Percentiles rank a stretch among this genome's conserved stretches.
These are phyloP conservation scores for Mariannaea sp. DNA, from an alignment of 2,329 filamentous ascomycete genomes.

Conservation along the genomic window DNA sequence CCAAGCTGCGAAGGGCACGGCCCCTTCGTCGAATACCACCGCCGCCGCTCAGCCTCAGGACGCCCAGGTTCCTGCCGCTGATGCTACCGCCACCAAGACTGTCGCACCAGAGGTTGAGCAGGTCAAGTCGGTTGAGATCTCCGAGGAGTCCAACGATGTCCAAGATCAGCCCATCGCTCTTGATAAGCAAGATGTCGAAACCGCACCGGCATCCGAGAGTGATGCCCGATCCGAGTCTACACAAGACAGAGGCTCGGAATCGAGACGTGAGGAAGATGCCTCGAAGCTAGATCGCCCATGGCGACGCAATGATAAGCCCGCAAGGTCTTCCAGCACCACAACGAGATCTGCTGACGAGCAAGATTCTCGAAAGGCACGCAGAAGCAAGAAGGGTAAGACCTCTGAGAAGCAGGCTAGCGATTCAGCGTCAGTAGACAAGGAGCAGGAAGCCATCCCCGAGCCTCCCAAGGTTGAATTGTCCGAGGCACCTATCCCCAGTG, in stretches of 20 bases:
- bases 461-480: conserved; percentile 68
- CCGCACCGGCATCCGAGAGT: conserved; percentile 44
- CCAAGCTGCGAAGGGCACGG: conserved; percentile 78
- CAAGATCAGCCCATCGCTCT: conserved; percentile 29
- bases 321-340: conserved; percentile 64
- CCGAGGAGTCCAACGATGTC: conserved; percentile 32
- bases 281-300: conserved; percentile 47
- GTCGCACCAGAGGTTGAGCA: conserved; percentile 30
- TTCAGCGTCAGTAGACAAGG: conserved; percentile 61
- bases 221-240: conserved; percentile 44
- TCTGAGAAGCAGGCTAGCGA: conserved; percentile 50
- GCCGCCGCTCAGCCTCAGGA: conserved; percentile 34
- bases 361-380: conserved; percentile 52
- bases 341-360: conserved; percentile 70
- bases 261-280: conserved; percentile 47
- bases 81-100: conserved; percentile 38
- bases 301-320: conserved; percentile 53
- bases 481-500: conserved; percentile 78
- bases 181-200: conserved; percentile 45
- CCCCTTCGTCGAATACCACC: conserved; percentile 40
- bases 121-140: conserved; percentile 34
- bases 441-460: conserved; percentile 50
- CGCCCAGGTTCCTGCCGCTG: conserved; percentile 35
- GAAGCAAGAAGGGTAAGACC: conserved; percentile 64
- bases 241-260: conserved; percentile 41